phyloP scores from a whole-genome alignment of 1,139 yeast genomes.

The Kurtzmaniella quercitrusa region DNA sequence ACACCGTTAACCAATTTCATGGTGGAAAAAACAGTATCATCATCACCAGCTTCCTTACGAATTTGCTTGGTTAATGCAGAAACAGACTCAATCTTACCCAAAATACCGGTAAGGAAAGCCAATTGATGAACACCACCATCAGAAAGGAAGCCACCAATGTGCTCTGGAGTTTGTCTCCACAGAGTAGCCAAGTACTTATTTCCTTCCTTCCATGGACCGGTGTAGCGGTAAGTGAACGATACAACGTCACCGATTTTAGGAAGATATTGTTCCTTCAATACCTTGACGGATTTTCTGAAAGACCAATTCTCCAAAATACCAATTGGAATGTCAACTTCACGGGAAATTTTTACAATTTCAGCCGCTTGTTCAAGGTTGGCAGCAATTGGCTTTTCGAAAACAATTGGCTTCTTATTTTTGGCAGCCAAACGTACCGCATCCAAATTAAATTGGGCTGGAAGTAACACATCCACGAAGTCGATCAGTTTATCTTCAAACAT shows the following conservation, averaged over 20 bases:
- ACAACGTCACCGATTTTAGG: conserved; percentile 71
- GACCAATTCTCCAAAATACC: conserved; percentile 83
- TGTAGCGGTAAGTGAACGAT: conserved; percentile 74
- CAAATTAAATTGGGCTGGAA: conserved; percentile 79
- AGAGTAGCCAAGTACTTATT: conserved; percentile 66
- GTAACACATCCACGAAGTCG: conserved; percentile 75
- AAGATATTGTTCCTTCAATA: conserved; percentile 50
- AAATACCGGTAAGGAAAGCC: conserved; percentile 77
- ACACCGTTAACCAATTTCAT: conserved; percentile 57
- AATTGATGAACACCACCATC: conserved; percentile 97
- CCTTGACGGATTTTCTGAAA: conserved; percentile 53
- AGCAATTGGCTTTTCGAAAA: conserved; percentile 88
- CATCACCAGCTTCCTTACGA: conserved; percentile 71
- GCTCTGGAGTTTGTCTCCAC: conserved; percentile 89
- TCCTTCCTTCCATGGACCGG: conserved; percentile 69
- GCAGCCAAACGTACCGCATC: conserved; percentile 65
- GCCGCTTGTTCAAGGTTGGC: conserved; percentile 77
- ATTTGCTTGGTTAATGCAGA: conserved; percentile 75
- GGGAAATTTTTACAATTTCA: conserved; percentile 66
- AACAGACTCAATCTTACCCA: conserved; percentile 68
- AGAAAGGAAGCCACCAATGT: conserved; percentile 83
- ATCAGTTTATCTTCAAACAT: conserved; percentile 60
- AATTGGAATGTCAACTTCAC: conserved; percentile 59
- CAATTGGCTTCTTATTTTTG: conserved; percentile 68
- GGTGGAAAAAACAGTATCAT: conserved; percentile 73